A percentile compares a stretch with the other conserved stretches of the same genome.
Evolutionary conservation across 352 stramenopile genomes (phyloP).

Genomic region (Globisporangium orthogonon): DNA sequence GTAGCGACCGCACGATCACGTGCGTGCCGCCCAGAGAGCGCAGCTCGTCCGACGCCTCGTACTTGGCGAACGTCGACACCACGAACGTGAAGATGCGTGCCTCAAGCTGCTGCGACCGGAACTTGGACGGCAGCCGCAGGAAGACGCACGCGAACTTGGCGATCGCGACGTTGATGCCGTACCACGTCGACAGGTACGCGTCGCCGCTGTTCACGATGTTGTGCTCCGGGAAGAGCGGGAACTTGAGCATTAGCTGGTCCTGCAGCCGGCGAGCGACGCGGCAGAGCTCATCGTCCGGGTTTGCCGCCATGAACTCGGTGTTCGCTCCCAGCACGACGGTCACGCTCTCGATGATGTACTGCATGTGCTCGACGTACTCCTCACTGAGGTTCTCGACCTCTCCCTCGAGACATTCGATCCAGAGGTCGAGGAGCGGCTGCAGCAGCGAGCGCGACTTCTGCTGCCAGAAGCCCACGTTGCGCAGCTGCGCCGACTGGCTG

Average conservation of each 20-base stretch:
- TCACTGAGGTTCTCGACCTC: constrained; percentile 53
- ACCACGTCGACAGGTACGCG: constrained; percentile 50
- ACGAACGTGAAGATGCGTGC: constrained; percentile 47
- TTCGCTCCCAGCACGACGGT: constrained; percentile 56
- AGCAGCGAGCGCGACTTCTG: constrained; percentile 58
- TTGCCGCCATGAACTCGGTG: constrained; percentile 17
- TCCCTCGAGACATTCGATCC: constrained; percentile 63
- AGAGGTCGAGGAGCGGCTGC: constrained; percentile 57
- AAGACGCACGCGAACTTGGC: constrained; percentile 62
- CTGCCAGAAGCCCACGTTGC: constrained; percentile 52
- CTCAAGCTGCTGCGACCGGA: constrained; percentile 23
- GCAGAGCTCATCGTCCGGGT: constrained; percentile 22
- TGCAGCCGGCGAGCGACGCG: constrained; percentile 23
- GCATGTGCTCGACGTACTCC: constrained; percentile 66
- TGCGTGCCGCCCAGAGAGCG: constrained; percentile 50
- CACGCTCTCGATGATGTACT: constrained; percentile 67
- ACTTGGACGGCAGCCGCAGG: constrained; percentile 17
- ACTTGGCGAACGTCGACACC: constrained; percentile 49
- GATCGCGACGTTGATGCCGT: constrained; percentile 65
- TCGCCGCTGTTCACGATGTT: constrained; percentile 38
- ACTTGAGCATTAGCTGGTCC: constrained; percentile 51
- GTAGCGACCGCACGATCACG: constrained; percentile 45
- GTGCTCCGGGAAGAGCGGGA: constrained; percentile 51
- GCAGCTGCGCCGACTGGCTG: constrained; percentile 26
- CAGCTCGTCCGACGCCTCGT: constrained; percentile 52